These are phyloP conservation scores for Primulina huaijiensis DNA, from an alignment of 257 asterid species.

Conservation along the genomic window DNA sequence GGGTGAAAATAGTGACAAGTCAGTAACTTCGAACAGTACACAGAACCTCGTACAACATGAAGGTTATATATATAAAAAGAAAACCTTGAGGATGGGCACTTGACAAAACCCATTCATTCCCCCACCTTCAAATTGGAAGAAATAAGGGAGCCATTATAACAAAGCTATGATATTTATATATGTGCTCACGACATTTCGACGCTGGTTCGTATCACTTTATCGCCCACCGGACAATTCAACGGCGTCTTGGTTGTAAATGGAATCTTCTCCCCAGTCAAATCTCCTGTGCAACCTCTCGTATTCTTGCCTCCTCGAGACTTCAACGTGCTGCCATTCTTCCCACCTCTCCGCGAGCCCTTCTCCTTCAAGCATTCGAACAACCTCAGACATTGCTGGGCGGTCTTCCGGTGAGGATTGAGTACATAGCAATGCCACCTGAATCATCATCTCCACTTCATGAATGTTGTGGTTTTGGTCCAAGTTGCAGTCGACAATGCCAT, in stretches of 20 bases:
- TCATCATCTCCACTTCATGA: slow-evolving; percentile 90
- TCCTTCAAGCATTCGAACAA: slow-evolving; percentile 89
- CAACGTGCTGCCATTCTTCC: slow-evolving; percentile 88
- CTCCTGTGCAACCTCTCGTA: slow-evolving; percentile 74
- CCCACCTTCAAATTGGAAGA: not conserved
- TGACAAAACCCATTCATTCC: not conserved
- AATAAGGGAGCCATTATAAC: not conserved
- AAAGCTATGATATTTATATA: no score
- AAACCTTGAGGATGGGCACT: not conserved
- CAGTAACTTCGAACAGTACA: no score
- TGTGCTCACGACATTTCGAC: not conserved
- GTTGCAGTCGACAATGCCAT: slow-evolving; percentile 80
- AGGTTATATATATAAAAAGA: no score
- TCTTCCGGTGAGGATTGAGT: slow-evolving; percentile 87
- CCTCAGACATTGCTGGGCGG: slow-evolving; percentile 98
- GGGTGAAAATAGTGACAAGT: no score
- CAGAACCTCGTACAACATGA: not conserved
- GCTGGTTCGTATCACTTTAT: slow-evolving; percentile 29
- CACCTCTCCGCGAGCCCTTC: slow-evolving; percentile 92
- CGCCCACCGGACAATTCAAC: slow-evolving; percentile 82
- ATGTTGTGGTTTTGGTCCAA: slow-evolving; percentile 46
- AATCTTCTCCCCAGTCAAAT: slow-evolving; percentile 85
- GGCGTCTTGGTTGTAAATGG: slow-evolving; percentile 67
- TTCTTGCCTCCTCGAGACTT: slow-evolving; percentile 64
- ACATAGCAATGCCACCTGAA: slow-evolving; percentile 86